These are phyloP conservation scores for Trypanosoma caninum DNA, from an alignment of 208 protist genomes.

Conservation along the genomic window DNA sequence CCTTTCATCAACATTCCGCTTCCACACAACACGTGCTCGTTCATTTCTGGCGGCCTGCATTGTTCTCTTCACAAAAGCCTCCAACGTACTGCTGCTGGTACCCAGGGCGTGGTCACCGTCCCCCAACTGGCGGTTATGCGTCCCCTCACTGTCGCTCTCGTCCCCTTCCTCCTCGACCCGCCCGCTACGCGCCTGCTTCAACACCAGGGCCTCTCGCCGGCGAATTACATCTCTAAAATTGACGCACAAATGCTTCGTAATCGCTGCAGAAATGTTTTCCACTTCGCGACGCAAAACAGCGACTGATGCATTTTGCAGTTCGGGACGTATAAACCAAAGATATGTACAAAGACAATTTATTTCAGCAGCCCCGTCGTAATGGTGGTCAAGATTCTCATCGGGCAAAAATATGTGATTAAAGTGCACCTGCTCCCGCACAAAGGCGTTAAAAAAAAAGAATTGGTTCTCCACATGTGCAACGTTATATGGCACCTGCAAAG, in stretches of 20 bases:
- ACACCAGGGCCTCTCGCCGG: constrained; percentile 67
- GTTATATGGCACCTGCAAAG: constrained; percentile 60
- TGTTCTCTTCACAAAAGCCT: constrained; percentile 35
- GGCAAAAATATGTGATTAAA: constrained; percentile 82
- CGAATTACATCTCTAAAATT: constrained; percentile 74
- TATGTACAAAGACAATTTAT: constrained; percentile 83
- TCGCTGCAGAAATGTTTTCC: constrained; percentile 48
- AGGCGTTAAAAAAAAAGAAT: constrained; percentile 96
- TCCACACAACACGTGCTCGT: constrained; percentile 62
- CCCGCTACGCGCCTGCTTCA: constrained; percentile 53
- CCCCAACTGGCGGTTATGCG: too few relatives aligned
- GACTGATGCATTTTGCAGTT: constrained; percentile 29
- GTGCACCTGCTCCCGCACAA: constrained; percentile 86
- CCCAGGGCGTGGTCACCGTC: too few relatives aligned
- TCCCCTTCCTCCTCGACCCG: constrained; percentile 18
- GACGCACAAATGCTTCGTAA: constrained; percentile 62
- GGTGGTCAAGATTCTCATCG: constrained; percentile 86
- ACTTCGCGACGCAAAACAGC: constrained; percentile 49
- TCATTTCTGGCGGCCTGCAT: constrained; percentile 48
- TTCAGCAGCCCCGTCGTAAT: constrained; percentile 93
- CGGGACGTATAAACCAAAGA: constrained; percentile 59
- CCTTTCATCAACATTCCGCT: constrained; percentile 57
- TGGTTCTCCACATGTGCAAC: constrained; percentile 85
- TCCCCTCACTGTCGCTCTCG: constrained; percentile 30
- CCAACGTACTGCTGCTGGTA: constrained; percentile 48